These are phyloP conservation scores for Triglochin maritima DNA, from an alignment of 106 monocot genomes.

Conservation along the genomic window DNA sequence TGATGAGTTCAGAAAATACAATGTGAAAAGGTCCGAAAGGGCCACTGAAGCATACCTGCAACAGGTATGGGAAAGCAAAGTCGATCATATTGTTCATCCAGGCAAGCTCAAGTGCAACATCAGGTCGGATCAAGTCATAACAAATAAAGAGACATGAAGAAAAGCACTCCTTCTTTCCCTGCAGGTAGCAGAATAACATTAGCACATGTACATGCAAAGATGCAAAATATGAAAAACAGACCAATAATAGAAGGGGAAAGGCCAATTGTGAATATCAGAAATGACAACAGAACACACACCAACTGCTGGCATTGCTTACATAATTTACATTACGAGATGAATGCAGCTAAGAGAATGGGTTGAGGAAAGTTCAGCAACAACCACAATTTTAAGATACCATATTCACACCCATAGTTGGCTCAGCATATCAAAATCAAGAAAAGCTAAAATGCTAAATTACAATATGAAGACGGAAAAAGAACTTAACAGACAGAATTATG, in stretches of 20 bases:
- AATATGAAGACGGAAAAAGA: no score
- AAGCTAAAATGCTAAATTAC: no score
- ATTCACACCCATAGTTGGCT: no score
- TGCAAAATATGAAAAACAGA: not conserved
- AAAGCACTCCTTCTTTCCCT: constrained; percentile 99
- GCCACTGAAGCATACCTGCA: constrained; percentile 40
- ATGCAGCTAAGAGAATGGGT: no score
- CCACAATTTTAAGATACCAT: no score
- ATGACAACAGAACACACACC: no score
- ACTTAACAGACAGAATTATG: no score
- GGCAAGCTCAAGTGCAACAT: constrained; percentile 91
- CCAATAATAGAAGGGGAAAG: not conserved
- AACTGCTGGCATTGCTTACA: no score
- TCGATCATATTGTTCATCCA: constrained; percentile 97
- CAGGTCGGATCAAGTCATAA: constrained; percentile 89
- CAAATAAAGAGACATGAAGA: constrained; percentile 95
- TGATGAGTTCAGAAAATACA: not conserved
- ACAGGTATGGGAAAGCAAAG: constrained; percentile 89
- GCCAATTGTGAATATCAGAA: not conserved
- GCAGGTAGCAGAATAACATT: constrained; percentile 9
- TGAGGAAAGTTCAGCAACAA: no score
- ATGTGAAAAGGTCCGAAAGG: not conserved
- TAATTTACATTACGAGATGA: no score
- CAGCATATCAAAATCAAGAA: no score
- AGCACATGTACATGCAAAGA: not conserved